Percentiles rank a stretch among this genome's conserved stretches.
These are phyloP conservation scores for Brassica cretica DNA, from an alignment of 345 rosid genomes.

Conservation along the genomic window DNA sequence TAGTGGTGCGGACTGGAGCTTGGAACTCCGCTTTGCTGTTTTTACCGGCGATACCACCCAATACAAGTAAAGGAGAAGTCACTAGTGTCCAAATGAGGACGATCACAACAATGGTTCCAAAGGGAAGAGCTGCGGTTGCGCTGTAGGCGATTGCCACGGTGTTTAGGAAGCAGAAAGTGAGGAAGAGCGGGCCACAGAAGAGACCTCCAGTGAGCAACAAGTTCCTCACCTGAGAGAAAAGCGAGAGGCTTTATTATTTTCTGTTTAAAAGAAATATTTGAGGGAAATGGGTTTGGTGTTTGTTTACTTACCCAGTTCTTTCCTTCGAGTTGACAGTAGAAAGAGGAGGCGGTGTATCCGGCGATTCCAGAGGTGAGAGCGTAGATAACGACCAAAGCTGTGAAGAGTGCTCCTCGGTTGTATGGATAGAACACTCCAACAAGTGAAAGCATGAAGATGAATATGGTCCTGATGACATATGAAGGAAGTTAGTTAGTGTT, in stretches of 20 bases:
- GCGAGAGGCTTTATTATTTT: background rate
- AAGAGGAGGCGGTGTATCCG: conserved; percentile 76
- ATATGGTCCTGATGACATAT: conserved; percentile 54
- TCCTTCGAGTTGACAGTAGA: conserved; percentile 93
- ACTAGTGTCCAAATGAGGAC: conserved; percentile 83
- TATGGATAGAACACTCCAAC: conserved; percentile 95
- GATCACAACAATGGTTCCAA: conserved; percentile 88
- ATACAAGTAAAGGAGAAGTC: conserved; percentile 77
- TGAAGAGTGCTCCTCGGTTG: conserved; percentile 89
- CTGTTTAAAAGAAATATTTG: background rate
- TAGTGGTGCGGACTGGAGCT: conserved; percentile 87
- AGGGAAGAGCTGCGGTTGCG: conserved; percentile 85
- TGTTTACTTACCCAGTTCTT: conserved; percentile 62
- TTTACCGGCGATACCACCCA: conserved; percentile 95
- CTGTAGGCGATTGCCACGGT: conserved; percentile 81
- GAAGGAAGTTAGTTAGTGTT: background rate
- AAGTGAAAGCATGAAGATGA: conserved; percentile 77
- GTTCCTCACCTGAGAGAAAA: conserved; percentile 57
- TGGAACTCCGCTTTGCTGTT: conserved; percentile 91
- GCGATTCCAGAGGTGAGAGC: conserved; percentile 96
- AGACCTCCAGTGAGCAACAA: conserved; percentile 78
- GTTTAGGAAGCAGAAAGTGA: conserved; percentile 88
- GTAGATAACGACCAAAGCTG: conserved; percentile 83
- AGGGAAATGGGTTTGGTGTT: background rate
- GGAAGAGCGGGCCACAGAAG: conserved; percentile 84